phyloP scores from a whole-genome alignment of 768 basidiomycete species.

The Exidia glandulosa region DNA sequence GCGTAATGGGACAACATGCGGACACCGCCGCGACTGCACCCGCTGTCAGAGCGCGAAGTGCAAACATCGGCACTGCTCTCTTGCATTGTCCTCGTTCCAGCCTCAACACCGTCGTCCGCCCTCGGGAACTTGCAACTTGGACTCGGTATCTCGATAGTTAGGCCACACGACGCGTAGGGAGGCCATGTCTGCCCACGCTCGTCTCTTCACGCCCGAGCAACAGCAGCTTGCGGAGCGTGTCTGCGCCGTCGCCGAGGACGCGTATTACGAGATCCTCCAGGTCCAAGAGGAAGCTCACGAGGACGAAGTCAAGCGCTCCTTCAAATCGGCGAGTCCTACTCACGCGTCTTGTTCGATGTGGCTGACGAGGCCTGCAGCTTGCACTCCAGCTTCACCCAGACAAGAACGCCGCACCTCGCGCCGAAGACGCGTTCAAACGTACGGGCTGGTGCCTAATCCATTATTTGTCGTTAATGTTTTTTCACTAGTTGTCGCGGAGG shows the following conservation, averaged over 20 bases:
- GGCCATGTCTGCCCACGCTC: too few species aligned
- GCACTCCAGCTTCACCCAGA: not conserved
- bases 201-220: not conserved
- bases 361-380: not conserved
- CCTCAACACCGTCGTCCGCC: too few species aligned
- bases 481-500: not conserved
- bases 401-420: not conserved
- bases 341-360: not conserved
- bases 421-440: not conserved
- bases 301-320: not conserved
- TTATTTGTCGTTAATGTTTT: not conserved
- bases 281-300: not conserved
- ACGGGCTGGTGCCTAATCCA: not conserved
- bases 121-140: too few species aligned
- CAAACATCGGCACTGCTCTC: too few species aligned
- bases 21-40: too few species aligned
- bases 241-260: not conserved
- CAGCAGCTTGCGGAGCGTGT: not conserved
- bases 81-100: too few species aligned
- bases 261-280: not conserved
- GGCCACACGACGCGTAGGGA: too few species aligned
- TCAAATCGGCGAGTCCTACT: not conserved
- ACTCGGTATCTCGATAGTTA: too few species aligned
- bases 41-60: too few species aligned
- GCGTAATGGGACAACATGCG: too few species aligned